Conservation (phyloP, 768 basidiomycete genomes). For the Tylopilus vinaceipallidus region DNA sequence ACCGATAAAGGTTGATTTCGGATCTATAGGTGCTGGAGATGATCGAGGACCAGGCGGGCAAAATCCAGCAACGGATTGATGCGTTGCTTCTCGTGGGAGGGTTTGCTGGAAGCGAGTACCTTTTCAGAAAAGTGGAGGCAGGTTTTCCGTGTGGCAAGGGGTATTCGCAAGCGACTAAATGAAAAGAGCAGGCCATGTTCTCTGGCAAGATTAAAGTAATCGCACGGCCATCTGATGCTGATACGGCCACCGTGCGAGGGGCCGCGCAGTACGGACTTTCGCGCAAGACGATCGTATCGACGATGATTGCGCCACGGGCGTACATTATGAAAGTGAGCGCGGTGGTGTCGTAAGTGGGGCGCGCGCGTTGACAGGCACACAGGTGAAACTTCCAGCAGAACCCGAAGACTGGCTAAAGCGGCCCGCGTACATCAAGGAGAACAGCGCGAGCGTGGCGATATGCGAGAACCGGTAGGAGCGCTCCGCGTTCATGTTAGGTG, state of each 20-base stretch:
- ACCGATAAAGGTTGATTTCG: conserved; percentile 5
- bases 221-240: conserved; percentile 80
- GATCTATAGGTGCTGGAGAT: conserved; percentile 64
- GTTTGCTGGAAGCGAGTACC: conserved; percentile 83
- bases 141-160: conserved; percentile 21
- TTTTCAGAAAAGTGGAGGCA: conserved; percentile 77
- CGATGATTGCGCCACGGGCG: conserved; percentile 75
- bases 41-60: conserved; percentile 71
- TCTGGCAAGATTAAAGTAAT: conserved; percentile 66
- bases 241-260: conserved; percentile 85
- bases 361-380: background rate
- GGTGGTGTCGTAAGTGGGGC: background rate
- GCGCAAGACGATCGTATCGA: conserved; percentile 71
- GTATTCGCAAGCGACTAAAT: conserved; percentile 6
- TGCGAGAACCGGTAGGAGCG: conserved; percentile 74
- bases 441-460: conserved; percentile 72
- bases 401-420: conserved; percentile 79
- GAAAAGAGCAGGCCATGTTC: conserved; percentile 58
- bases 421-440: conserved; percentile 80
- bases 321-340: conserved; percentile 79
- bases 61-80: conserved; percentile 70
- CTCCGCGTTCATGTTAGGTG: conserved; percentile 8
- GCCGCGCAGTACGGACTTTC: conserved; percentile 88
- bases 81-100: conserved; percentile 88
- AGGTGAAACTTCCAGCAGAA: conserved; percentile 90